Evolutionary conservation across 2,329 filamentous ascomycete genomes (phyloP).

Genomic region (Penicillium sp.): DNA sequence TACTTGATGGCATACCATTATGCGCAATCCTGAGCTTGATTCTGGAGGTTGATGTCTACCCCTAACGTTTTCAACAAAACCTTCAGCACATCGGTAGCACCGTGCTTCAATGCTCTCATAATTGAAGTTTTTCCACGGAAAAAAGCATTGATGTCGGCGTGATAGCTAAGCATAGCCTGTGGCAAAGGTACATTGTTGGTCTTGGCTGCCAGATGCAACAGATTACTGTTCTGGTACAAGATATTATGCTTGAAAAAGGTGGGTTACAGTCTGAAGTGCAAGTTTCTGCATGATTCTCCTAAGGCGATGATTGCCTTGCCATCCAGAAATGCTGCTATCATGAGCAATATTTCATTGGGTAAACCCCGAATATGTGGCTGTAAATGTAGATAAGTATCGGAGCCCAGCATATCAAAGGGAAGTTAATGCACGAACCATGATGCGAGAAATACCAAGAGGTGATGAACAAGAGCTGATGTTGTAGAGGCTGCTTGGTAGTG

Average conservation of each 20-base stretch:
- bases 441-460: background rate
- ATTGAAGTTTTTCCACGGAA: background rate
- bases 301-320: background rate
- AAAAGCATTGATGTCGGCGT: conserved; percentile 1
- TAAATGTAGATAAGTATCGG: background rate
- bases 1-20: conserved; percentile 1
- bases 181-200: background rate
- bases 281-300: background rate
- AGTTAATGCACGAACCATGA: background rate
- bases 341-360: background rate
- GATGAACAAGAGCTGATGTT: background rate
- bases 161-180: background rate
- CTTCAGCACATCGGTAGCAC: background rate
- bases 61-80: background rate
- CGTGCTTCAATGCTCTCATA: conserved; percentile 3
- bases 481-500: background rate
- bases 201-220: background rate
- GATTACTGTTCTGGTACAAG: background rate
- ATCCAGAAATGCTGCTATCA: background rate
- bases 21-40: background rate
- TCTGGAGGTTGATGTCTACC: conserved; percentile 1
- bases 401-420: background rate
- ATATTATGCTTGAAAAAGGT: background rate
- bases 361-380: background rate
- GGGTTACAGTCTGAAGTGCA: background rate